These are phyloP conservation scores for Chimonanthus salicifolius DNA, from an alignment of 164 flowering plant genomes.

Conservation along the genomic window DNA sequence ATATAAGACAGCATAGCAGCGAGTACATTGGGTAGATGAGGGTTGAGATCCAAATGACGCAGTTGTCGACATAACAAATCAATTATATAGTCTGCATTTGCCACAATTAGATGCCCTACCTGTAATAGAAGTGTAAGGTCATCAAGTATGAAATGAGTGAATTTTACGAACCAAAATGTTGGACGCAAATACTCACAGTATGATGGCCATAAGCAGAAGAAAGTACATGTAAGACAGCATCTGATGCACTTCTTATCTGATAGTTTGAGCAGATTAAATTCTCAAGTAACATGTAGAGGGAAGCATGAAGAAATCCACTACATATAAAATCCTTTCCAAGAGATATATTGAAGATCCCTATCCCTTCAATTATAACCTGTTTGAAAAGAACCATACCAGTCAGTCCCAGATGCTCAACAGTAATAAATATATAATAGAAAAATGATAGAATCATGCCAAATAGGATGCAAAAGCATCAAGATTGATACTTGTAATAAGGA, in stretches of 20 bases:
- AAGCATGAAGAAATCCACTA: slow-evolving; percentile 83
- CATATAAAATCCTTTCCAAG: slow-evolving; percentile 70
- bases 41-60: slow-evolving; percentile 86
- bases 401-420: neutral
- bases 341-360: slow-evolving; percentile 68
- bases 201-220: slow-evolving; percentile 57
- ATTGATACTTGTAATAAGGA: no score
- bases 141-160: slow-evolving; percentile 1
- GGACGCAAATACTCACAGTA: slow-evolving; percentile 46
- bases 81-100: slow-evolving; percentile 85
- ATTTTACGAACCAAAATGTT: neutral
- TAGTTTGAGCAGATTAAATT: slow-evolving; percentile 70
- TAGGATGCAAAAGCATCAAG: no score
- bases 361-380: slow-evolving; percentile 91
- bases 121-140: slow-evolving; percentile 26
- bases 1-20: slow-evolving; percentile 86
- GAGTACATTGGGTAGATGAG: slow-evolving; percentile 81
- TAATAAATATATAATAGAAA: neutral
- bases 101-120: slow-evolving; percentile 82
- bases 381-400: slow-evolving; percentile 11
- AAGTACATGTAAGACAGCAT: slow-evolving; percentile 66
- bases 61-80: slow-evolving; percentile 87
- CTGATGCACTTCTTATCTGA: slow-evolving; percentile 70
- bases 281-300: slow-evolving; percentile 80
- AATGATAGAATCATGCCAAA: neutral